These are phyloP conservation scores for Talaromyces ruber DNA, from an alignment of 495 filamentous ascomycete genomes.

Conservation along the genomic window DNA sequence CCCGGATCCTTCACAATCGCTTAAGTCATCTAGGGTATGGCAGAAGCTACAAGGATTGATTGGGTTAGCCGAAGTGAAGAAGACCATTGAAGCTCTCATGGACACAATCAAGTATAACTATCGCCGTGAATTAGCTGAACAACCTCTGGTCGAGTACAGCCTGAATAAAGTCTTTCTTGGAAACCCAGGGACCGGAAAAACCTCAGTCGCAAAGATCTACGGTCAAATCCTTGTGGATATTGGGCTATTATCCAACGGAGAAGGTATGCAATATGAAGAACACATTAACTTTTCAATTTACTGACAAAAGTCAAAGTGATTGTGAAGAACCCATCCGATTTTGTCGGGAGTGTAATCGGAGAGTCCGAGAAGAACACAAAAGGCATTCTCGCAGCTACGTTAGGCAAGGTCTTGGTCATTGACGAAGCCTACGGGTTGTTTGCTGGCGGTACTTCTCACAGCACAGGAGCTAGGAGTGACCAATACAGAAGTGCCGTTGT, in stretches of 20 bases:
- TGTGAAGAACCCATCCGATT: slow-evolving; percentile 65
- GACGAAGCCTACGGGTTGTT: slow-evolving; percentile 64
- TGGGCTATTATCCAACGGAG: slow-evolving; percentile 51
- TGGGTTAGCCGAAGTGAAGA: slow-evolving; percentile 50
- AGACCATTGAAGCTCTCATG: slow-evolving; percentile 46
- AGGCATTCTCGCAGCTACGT: slow-evolving; percentile 53
- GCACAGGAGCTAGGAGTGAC: slow-evolving; percentile 28
- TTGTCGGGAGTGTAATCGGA: slow-evolving; percentile 55
- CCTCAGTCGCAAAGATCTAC: slow-evolving; percentile 67
- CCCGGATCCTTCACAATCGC: too few relatives aligned
- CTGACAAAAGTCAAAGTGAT: slow-evolving; percentile 37
- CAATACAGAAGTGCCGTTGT: slow-evolving; percentile 56
- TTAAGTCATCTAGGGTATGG: too few relatives aligned
- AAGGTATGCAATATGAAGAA: slow-evolving; percentile 35
- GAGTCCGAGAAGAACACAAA: slow-evolving; percentile 65
- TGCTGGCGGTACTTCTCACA: slow-evolving; percentile 15
- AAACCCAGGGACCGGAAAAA: slow-evolving; percentile 68
- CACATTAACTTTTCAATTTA: slow-evolving; percentile 6
- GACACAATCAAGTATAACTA: slow-evolving; percentile 56
- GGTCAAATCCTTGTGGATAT: slow-evolving; percentile 55
- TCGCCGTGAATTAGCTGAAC: slow-evolving; percentile 49
- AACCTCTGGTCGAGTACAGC: slow-evolving; percentile 44
- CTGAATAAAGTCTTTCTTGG: slow-evolving; percentile 69
- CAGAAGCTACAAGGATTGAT: slow-evolving; percentile 10
- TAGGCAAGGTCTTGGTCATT: slow-evolving; percentile 69